Evolutionary conservation across 768 basidiomycete genomes (phyloP).

Genomic region (Auriculariales sp.): DNA sequence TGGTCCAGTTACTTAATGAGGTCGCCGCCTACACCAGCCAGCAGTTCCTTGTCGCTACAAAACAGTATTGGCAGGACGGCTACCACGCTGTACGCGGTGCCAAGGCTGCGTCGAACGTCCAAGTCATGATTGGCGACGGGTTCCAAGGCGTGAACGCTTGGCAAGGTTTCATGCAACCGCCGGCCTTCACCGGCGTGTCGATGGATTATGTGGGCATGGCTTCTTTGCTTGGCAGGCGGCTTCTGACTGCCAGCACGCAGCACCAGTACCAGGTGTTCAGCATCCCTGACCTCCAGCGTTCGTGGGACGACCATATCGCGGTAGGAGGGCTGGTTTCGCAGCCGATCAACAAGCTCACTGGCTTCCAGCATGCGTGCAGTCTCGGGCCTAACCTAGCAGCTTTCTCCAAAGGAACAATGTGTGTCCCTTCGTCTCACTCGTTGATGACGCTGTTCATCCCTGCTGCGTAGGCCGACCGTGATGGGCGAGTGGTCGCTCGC

Average conservation of each 20-base stretch:
- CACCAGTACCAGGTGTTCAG: constrained; percentile 69
- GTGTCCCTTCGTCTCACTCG: background rate
- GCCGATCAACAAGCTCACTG: too few species aligned
- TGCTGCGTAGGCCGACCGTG: constrained; percentile 36
- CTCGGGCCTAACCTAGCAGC: constrained; percentile 27
- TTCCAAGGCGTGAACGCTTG: constrained; percentile 54
- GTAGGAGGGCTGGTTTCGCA: too few species aligned
- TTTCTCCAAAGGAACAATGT: constrained; percentile 40
- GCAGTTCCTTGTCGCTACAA: constrained; percentile 27
- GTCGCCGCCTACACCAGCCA: constrained; percentile 37
- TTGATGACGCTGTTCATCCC: too few species aligned
- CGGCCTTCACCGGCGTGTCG: constrained; percentile 38
- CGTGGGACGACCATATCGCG: constrained; percentile 40
- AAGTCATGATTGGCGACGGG: constrained; percentile 61
- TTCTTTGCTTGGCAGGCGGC: background rate
- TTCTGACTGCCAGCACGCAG: constrained; percentile 16
- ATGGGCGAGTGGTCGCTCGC: constrained; percentile 73
- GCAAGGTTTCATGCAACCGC: constrained; percentile 40
- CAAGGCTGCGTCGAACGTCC: constrained; percentile 25
- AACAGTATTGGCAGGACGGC: constrained; percentile 44
- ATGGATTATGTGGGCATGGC: constrained; percentile 44
- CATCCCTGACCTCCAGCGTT: constrained; percentile 34
- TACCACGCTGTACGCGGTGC: constrained; percentile 42
- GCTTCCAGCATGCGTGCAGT: constrained; percentile 38
- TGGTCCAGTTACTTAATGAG: constrained; percentile 60